Percentiles rank a stretch among this genome's conserved stretches.
phyloP scores from a whole-genome alignment of 169 alveolate species.

The Eimeria acervulina region DNA sequence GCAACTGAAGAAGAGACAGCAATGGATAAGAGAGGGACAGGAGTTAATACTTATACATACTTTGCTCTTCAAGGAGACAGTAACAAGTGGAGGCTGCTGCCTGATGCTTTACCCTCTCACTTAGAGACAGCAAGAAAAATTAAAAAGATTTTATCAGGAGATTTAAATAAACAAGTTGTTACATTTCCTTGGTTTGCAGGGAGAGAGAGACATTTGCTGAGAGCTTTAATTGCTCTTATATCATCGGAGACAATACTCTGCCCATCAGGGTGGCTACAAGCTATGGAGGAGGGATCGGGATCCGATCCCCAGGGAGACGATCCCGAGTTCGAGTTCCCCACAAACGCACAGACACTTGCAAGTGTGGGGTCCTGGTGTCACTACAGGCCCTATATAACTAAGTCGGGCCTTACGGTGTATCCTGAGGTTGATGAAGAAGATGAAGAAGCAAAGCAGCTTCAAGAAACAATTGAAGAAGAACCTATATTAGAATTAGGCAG shows the following conservation, averaged over 20 bases:
- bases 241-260: slow-evolving; percentile 44
- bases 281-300: neutral
- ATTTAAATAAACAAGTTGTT: slow-evolving; percentile 33
- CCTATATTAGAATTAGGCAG: slow-evolving; percentile 69
- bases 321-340: slow-evolving; percentile 72
- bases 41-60: slow-evolving; percentile 89
- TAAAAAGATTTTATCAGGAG: slow-evolving; percentile 75
- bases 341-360: neutral
- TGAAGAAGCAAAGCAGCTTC: slow-evolving; percentile 4
- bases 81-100: slow-evolving; percentile 38
- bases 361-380: slow-evolving; percentile 66
- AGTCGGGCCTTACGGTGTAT: slow-evolving; percentile 40
- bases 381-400: slow-evolving; percentile 27
- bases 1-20: no score
- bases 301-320: slow-evolving; percentile 45
- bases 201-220: slow-evolving; percentile 62
- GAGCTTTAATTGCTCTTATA: slow-evolving; percentile 63
- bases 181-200: slow-evolving; percentile 79
- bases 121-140: slow-evolving; percentile 60
- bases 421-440: slow-evolving; percentile 82
- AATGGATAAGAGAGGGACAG: slow-evolving; percentile 90
- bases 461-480: slow-evolving; percentile 61
- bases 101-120: slow-evolving; percentile 68
- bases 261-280: slow-evolving; percentile 69
- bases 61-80: slow-evolving; percentile 86